phyloP scores from a whole-genome alignment of 129 eudicot species.

The Heracleum sosnowskyi region DNA sequence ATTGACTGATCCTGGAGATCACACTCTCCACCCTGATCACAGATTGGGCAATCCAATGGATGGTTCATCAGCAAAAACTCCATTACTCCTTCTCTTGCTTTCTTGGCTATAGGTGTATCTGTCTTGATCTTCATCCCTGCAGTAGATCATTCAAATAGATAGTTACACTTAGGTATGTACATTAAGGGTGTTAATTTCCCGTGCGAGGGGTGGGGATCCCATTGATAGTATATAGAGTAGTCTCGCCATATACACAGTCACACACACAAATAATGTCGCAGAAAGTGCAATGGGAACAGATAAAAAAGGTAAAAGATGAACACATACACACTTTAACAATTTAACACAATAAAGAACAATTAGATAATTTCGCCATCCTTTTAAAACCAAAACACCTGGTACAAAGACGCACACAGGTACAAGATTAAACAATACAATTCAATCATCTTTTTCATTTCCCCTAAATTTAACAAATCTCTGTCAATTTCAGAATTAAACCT shows the following conservation, averaged over 20 bases:
- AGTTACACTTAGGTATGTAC: neutral
- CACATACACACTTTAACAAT: neutral
- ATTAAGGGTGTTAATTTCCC: neutral
- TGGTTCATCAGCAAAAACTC: conserved; percentile 96
- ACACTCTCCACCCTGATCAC: conserved; percentile 99
- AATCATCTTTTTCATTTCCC: neutral
- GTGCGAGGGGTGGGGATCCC: neutral
- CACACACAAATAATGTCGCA: neutral
- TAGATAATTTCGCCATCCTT: neutral
- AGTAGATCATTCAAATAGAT: conserved; percentile 9
- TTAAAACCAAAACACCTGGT: neutral
- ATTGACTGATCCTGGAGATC: conserved; percentile 99
- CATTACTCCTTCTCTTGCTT: conserved; percentile 99
- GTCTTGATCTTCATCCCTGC: conserved; percentile 99
- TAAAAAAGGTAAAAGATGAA: neutral
- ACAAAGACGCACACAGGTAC: neutral
- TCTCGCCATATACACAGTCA: neutral
- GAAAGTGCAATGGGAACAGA: neutral
- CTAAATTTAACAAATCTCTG: neutral
- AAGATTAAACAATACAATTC: neutral
- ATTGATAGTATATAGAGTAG: neutral
- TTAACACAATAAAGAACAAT: neutral
- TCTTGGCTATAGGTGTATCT: conserved; percentile 90
- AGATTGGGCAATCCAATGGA: conserved; percentile 97
- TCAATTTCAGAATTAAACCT: neutral